A percentile compares a stretch with the other conserved stretches of the same genome.
These are phyloP conservation scores for Domatiomyces globalis DNA, from an alignment of 2,329 filamentous ascomycete species.

Conservation along the genomic window DNA sequence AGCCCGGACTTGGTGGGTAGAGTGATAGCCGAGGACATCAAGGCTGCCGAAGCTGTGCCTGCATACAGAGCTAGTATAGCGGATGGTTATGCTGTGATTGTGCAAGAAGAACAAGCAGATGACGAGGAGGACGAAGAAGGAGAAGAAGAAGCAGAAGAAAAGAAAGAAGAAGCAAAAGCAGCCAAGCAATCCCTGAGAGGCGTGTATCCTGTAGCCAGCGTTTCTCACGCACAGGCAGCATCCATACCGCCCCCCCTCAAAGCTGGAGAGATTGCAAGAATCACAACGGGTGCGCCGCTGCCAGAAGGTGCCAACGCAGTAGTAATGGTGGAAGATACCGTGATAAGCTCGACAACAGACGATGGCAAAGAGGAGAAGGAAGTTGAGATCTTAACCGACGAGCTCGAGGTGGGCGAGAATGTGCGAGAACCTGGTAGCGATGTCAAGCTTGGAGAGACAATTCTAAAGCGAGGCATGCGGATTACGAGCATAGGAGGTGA, in stretches of 20 bases:
- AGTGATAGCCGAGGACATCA: conserved; percentile 71
- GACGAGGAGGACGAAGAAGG: background rate
- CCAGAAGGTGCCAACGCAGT: conserved; percentile 81
- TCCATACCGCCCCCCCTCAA: conserved; percentile 48
- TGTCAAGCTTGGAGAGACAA: conserved; percentile 51
- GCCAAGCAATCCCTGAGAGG: conserved; percentile 51
- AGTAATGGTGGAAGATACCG: conserved; percentile 92
- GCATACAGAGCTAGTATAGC: conserved; percentile 94
- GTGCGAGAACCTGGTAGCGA: conserved; percentile 86
- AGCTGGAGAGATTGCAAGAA: conserved; percentile 66
- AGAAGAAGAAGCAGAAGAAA: background rate
- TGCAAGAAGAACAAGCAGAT: conserved; percentile 32
- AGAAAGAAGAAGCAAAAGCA: background rate
- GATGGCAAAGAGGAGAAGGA: conserved; percentile 75
- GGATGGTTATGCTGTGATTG: conserved; percentile 82
- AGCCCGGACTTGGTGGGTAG: conserved; percentile 51
- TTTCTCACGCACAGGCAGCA: conserved; percentile 72
- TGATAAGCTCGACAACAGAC: conserved; percentile 46
- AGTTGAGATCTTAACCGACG: conserved; percentile 69
- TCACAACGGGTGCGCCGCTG: conserved; percentile 87
- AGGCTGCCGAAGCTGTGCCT: conserved; percentile 67
- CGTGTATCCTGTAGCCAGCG: conserved; percentile 67
- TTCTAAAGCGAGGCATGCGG: conserved; percentile 65
- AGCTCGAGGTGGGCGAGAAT: conserved; percentile 67
- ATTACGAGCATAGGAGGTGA: conserved; percentile 81